Base-by-base conservation (phyloP, 2,329 filamentous ascomycete species). In the Cladophialophora bantiana region DNA sequence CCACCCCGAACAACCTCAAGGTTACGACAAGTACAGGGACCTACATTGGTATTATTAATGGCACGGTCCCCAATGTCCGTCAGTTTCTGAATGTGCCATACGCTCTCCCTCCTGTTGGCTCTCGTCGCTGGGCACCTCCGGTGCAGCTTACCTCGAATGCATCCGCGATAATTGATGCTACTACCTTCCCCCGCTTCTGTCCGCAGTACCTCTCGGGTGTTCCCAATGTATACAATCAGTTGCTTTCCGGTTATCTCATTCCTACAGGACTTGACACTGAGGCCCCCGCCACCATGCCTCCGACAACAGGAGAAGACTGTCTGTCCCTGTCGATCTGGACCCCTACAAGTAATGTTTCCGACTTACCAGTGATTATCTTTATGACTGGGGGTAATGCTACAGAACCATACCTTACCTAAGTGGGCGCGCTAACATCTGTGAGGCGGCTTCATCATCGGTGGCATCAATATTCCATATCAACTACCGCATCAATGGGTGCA, bases 251-350 rank as follows among this genome's bases (percentile, higher is more conserved):
- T 12, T 55, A 32, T 31, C 31, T 55, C 6, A 7, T 12, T 7
- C n/a, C 7, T 31, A 7, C 20, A 6, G 52, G 6, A 70, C 77
- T 1, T 62, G 67, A 7, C 60, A 58, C 72, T 0, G 72, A 76
- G 20, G 59, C 60, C 34, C 56, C 60, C 59, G 71, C 68, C 1
- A 63, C 67, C 9, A 59, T 66, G 7, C 67, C 68, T 4, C 67
- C 65, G 68, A 71, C 73, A 15, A 70, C 73, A 1, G 71, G 74
- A 7, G 82, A 83, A 67, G 81, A 83, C 58, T 83, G 81, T 52
- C 69, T 83, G 42, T 77, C 75, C 1, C 68, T 82, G 10, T 79
- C 78, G 55, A 70, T 83, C 1, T 83, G 80, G 81, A 74, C 80
- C 2, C 81, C 81, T 1, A 31, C 52, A 12, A 55, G 20, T 1